Evolutionary conservation across 257 asterid genomes (phyloP).

Genomic region (Misopates orontium): DNA sequence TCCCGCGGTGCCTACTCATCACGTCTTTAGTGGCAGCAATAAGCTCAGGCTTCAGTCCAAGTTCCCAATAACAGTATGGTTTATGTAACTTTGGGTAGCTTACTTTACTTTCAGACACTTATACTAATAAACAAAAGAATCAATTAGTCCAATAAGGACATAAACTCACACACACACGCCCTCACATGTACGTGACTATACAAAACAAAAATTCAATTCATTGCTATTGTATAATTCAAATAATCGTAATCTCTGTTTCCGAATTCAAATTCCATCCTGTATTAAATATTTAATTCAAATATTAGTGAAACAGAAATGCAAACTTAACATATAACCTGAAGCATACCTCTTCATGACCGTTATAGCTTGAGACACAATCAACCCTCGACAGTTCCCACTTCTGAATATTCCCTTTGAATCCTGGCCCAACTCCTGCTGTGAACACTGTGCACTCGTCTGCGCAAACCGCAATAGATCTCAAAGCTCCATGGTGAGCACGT

Average conservation of each 20-base stretch:
- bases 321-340: constrained; percentile 27
- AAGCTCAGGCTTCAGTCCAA: constrained; percentile 11
- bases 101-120: constrained; percentile 6
- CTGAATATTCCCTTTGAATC: constrained; percentile 94
- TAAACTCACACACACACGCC: not conserved
- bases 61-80: constrained; percentile 19
- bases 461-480: constrained; percentile 89
- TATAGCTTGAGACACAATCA: constrained; percentile 72
- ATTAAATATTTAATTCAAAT: not conserved
- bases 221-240: constrained; percentile 22
- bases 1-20: not conserved
- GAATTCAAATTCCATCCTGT: not conserved
- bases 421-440: constrained; percentile 96
- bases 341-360: constrained; percentile 96
- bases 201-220: constrained; percentile 19
- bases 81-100: constrained; percentile 10
- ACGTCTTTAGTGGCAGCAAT: not conserved
- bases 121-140: constrained; percentile 8
- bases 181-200: not conserved
- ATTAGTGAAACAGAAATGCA: constrained; percentile 17
- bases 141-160: not conserved
- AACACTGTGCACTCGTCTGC: constrained; percentile 78
- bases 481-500: constrained; percentile 92
- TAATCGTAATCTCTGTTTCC: constrained; percentile 7
- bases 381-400: constrained; percentile 83